Percentiles rank a stretch among this genome's conserved stretches.
Evolutionary conservation across 2,329 filamentous ascomycete species (phyloP).

Genomic region (Phialocephala sp.): DNA sequence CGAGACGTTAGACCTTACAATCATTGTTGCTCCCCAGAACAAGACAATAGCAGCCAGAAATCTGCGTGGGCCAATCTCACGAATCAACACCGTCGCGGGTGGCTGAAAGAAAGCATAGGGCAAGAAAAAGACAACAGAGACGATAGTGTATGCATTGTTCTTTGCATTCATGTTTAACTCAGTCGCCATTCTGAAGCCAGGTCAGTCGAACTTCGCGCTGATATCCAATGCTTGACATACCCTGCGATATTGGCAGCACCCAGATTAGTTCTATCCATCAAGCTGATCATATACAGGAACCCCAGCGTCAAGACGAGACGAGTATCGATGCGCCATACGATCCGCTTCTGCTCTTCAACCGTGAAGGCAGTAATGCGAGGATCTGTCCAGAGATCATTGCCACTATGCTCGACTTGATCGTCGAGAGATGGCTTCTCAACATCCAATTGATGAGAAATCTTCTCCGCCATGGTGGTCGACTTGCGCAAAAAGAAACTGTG

Average conservation of each 20-base stretch:
- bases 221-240: slow-evolving; percentile 41
- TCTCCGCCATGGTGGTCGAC: slow-evolving; percentile 1
- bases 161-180: slow-evolving; percentile 24
- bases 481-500: background rate
- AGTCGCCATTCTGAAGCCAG: slow-evolving; percentile 28
- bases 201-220: slow-evolving; percentile 1
- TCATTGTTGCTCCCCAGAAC: slow-evolving; percentile 52
- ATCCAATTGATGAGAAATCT: background rate
- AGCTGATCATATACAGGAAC: slow-evolving; percentile 72
- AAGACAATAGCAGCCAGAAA: slow-evolving; percentile 57
- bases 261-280: slow-evolving; percentile 83
- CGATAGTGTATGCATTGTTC: slow-evolving; percentile 22
- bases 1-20: slow-evolving; percentile 36
- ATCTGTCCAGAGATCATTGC: slow-evolving; percentile 24
- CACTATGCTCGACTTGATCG: slow-evolving; percentile 28
- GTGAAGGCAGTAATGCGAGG: slow-evolving; percentile 50
- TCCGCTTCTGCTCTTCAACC: slow-evolving; percentile 65
- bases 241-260: slow-evolving; percentile 75
- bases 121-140: slow-evolving; percentile 71
- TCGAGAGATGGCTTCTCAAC: slow-evolving; percentile 8
- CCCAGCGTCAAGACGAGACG: slow-evolving; percentile 67
- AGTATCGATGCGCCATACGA: slow-evolving; percentile 72
- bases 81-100: slow-evolving; percentile 71
- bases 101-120: slow-evolving; percentile 75
- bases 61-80: slow-evolving; percentile 66